phyloP scores from a whole-genome alignment of 2,329 filamentous ascomycete species.

The Penicillium sp. region DNA sequence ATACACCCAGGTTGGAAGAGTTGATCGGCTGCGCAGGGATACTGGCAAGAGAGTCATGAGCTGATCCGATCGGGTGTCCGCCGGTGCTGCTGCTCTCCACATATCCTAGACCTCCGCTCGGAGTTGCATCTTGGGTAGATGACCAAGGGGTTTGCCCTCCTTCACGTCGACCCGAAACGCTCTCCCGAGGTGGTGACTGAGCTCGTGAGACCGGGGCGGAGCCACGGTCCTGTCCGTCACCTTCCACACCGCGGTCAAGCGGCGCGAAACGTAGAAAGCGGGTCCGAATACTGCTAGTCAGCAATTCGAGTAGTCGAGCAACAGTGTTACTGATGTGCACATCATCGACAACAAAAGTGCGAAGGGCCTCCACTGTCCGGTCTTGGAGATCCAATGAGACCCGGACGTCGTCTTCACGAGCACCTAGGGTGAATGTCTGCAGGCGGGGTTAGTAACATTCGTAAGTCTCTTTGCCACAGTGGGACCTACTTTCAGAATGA shows the following conservation, averaged over 20 bases:
- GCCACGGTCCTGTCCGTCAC: conserved; percentile 38
- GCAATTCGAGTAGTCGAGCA: conserved; percentile 60
- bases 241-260: conserved; percentile 48
- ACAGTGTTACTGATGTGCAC: conserved; percentile 65
- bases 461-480: neutral
- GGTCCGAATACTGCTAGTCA: conserved; percentile 60
- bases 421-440: conserved; percentile 63
- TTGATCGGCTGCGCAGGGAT: conserved; percentile 49
- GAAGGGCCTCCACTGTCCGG: conserved; percentile 58
- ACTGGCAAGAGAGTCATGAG: conserved; percentile 43
- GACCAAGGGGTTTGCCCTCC: conserved; percentile 29
- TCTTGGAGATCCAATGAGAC: conserved; percentile 61
- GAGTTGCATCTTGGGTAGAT: conserved; percentile 21
- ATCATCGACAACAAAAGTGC: conserved; percentile 64
- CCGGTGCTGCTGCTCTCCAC: conserved; percentile 26
- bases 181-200: conserved; percentile 41
- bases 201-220: conserved; percentile 36
- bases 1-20: conserved; percentile 46
- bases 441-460: neutral
- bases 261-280: conserved; percentile 60
- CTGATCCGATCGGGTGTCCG: conserved; percentile 26
- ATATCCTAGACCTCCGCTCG: conserved; percentile 24
- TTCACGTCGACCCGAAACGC: conserved; percentile 25
- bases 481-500: conserved; percentile 58
- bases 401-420: conserved; percentile 62